Evolutionary conservation across 2,329 filamentous ascomycete genomes (phyloP), one percentile per base, ranked within the genome.

Genomic region (Cercospora zeina): DNA sequence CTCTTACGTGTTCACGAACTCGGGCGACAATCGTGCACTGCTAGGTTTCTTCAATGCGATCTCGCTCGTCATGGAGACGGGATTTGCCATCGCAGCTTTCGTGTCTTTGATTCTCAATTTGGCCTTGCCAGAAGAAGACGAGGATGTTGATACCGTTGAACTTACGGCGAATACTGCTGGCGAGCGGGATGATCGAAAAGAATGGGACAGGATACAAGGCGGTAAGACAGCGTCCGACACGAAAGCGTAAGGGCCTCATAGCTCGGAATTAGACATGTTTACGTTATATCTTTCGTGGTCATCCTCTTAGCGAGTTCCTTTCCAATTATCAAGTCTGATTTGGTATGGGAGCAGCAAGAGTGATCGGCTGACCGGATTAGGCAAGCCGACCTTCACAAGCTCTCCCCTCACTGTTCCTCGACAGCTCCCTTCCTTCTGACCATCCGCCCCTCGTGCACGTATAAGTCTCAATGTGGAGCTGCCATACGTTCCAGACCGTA

Each of bases 31-130:
- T 76, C 82, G 81, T 64, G 82, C 84, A 3, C 83, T 93, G 2
- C 77, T 82, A 51, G 90, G 90, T 2, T 91, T 95, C 75, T 83
- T 89, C 62, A 87, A 93, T 69, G 89, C 90, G 56, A 81, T 81
- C 54, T 72, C 74, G 36, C 71, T 81, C 4, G 74, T 80, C 19
- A 70, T 80, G 68, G 77, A 81, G 69, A 81, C 88, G 0, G 89
- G 89, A 0, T 90, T 89, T 65, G 87, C 88, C 0, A 81, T 96
- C 19, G 88, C 89, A 0, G 92, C 89, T 0, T 83, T 92, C 24
- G 73, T 93, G 42, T 86, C 86, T 55, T 81, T 95, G 72, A 75
- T 90, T 21, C 80, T 96, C 54, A 96, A 96, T 73, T 75, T 95
- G 54, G 68, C 85, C 0, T 77, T 96, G 14, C 85, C 87, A 0